A percentile compares a stretch with the other conserved stretches of the same genome.
These are phyloP conservation scores for Zea luxurians DNA, from an alignment of 176 grass and related monocot genomes.

Conservation along the genomic window DNA sequence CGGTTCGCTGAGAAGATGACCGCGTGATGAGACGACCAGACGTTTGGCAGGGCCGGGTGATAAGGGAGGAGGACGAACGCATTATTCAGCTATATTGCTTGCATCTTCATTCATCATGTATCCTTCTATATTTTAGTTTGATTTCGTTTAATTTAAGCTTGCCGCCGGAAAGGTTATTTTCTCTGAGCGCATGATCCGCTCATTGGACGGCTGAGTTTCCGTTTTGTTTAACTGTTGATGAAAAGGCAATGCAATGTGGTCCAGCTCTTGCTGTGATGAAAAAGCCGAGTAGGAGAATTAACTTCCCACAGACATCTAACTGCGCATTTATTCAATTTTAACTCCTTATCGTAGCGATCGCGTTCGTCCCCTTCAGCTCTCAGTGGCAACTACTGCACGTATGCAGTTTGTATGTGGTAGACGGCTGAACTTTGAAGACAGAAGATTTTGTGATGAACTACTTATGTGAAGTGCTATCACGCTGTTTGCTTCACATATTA, in stretches of 20 bases:
- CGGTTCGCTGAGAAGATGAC: too few species aligned
- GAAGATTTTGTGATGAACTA: not conserved
- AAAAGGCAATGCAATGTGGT: not conserved
- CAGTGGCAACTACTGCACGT: not conserved
- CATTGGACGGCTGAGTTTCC: not conserved
- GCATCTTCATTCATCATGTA: not conserved
- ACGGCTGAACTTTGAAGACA: not conserved
- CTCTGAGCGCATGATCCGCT: not conserved
- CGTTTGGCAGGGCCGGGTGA: not conserved
- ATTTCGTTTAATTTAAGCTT: not conserved
- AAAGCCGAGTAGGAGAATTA: not conserved
- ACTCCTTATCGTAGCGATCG: not conserved
- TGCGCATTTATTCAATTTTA: not conserved
- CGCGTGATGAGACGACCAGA: not conserved
- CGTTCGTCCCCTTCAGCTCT: not conserved
- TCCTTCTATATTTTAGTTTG: not conserved
- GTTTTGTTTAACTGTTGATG: not conserved
- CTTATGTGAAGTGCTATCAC: not conserved
- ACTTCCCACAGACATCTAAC: slow-evolving; percentile 1
- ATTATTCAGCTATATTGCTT: not conserved
- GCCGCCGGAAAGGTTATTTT: not conserved
- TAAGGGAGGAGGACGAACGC: not conserved
- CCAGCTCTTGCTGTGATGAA: slow-evolving; percentile 2
- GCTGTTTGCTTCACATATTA: too few species aligned
- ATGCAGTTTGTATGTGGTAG: not conserved